Evolutionary conservation across 345 rosid species (phyloP).

Genomic region (Hibiscus tridactylites): DNA sequence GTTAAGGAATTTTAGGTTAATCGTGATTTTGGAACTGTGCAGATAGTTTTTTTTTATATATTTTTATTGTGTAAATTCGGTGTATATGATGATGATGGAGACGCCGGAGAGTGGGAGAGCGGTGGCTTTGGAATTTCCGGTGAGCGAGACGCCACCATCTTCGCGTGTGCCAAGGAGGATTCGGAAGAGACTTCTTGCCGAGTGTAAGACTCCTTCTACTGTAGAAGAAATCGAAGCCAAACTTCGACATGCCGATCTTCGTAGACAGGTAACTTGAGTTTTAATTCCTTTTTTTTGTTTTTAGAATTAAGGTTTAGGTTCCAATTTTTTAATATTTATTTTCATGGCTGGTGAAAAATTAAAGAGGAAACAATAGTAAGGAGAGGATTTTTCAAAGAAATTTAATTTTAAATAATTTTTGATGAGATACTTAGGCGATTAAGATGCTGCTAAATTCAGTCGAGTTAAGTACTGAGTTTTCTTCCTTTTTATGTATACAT

Average conservation of each 20-base stretch:
- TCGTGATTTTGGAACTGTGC: too few species aligned
- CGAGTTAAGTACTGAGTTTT: neutral
- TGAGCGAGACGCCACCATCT: constrained; percentile 27
- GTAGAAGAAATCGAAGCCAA: constrained; percentile 84
- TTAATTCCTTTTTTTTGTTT: neutral
- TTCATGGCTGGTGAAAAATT: neutral
- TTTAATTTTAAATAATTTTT: constrained; percentile 5
- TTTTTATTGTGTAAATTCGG: neutral
- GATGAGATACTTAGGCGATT: neutral
- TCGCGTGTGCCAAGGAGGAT: constrained; percentile 57
- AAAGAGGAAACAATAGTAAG: neutral
- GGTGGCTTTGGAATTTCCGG: constrained; percentile 46
- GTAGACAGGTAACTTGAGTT: constrained; percentile 57
- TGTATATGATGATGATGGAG: neutral
- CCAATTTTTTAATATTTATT: neutral
- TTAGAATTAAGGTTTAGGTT: neutral
- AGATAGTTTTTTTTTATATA: too few species aligned
- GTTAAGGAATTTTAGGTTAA: too few species aligned
- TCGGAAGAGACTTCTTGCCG: constrained; percentile 54
- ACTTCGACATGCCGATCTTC: constrained; percentile 79
- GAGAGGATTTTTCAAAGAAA: neutral
- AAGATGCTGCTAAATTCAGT: neutral
- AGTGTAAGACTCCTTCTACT: constrained; percentile 45
- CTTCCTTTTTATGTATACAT: too few species aligned
- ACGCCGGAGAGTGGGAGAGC: constrained; percentile 22